Conservation (phyloP, 257 asterid genomes). For the Handroanthus guayacan region DNA sequence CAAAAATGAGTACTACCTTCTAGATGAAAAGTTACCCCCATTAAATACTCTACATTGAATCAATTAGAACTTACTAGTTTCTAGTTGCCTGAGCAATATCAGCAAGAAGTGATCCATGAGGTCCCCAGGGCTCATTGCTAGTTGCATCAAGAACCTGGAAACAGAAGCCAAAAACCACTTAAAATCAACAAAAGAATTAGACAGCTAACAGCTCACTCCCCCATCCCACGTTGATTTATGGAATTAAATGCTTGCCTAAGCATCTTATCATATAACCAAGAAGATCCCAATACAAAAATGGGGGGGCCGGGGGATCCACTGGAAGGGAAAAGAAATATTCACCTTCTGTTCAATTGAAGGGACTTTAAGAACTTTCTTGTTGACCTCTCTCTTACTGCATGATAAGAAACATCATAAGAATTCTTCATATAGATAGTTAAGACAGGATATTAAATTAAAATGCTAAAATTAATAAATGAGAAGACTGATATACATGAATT, state of each 20-base stretch:
- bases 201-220: slow-evolving; percentile 26
- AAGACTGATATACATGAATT: background rate
- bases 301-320: background rate
- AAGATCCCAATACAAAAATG: slow-evolving; percentile 8
- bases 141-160: slow-evolving; percentile 95
- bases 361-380: slow-evolving; percentile 94
- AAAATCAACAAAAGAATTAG: slow-evolving; percentile 18
- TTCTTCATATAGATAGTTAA: slow-evolving; percentile 15
- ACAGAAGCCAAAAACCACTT: slow-evolving; percentile 27
- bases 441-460: background rate
- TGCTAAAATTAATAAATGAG: background rate
- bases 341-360: slow-evolving; percentile 96
- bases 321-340: slow-evolving; percentile 31
- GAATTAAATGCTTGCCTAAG: background rate
- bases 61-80: slow-evolving; percentile 65
- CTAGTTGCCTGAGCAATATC: slow-evolving; percentile 91
- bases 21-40: slow-evolving; percentile 1
- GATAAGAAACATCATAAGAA: slow-evolving; percentile 34
- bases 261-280: slow-evolving; percentile 3
- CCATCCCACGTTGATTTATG: background rate
- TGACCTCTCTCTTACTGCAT: slow-evolving; percentile 97
- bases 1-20: slow-evolving; percentile 32
- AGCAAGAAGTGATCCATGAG: slow-evolving; percentile 94
- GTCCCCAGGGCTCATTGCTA: slow-evolving; percentile 99
- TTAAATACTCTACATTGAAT: slow-evolving; percentile 20